Conservation (phyloP, 371 early-diverging fungal genomes). For the Mucor plumbeus region DNA sequence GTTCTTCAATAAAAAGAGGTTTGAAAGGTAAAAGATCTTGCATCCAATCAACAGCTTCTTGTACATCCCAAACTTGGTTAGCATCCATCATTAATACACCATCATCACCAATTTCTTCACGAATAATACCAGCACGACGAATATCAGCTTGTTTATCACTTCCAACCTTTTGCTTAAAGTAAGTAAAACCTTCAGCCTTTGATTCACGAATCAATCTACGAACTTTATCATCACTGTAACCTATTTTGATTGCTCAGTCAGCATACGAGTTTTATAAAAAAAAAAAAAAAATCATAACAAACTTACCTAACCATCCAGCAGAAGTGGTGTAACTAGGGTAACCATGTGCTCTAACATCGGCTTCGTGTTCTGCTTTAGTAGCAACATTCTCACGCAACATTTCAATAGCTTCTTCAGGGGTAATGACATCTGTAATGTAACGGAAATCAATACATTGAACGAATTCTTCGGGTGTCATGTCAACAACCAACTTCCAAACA, state of each 20-base stretch:
- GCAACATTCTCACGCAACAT: conserved; percentile 41
- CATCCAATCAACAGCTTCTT: conserved; percentile 63
- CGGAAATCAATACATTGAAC: conserved; percentile 59
- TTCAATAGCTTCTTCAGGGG: conserved; percentile 55
- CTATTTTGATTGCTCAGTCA: conserved; percentile 18
- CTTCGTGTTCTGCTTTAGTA: conserved; percentile 44
- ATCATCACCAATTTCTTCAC: conserved; percentile 57
- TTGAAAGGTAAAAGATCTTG: conserved; percentile 54
- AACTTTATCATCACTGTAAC: conserved; percentile 57
- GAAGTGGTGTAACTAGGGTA: conserved; percentile 59
- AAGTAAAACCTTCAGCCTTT: conserved; percentile 49
- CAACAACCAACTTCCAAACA: conserved; percentile 57
- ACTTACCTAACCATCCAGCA: conserved; percentile 58
- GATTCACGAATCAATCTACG: conserved; percentile 48
- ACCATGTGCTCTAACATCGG: conserved; percentile 45
- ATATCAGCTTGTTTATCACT: conserved; percentile 49
- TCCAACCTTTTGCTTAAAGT: conserved; percentile 63
- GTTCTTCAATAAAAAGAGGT: conserved; percentile 60
- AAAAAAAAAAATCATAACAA: background rate
- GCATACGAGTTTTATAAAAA: background rate
- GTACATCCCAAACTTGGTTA: conserved; percentile 63
- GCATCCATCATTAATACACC: conserved; percentile 62
- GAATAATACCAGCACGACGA: conserved; percentile 55
- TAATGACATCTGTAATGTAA: conserved; percentile 61
- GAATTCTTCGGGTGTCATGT: conserved; percentile 58